Conservation (phyloP, 345 rosid genomes). For the Salix dunnii region DNA sequence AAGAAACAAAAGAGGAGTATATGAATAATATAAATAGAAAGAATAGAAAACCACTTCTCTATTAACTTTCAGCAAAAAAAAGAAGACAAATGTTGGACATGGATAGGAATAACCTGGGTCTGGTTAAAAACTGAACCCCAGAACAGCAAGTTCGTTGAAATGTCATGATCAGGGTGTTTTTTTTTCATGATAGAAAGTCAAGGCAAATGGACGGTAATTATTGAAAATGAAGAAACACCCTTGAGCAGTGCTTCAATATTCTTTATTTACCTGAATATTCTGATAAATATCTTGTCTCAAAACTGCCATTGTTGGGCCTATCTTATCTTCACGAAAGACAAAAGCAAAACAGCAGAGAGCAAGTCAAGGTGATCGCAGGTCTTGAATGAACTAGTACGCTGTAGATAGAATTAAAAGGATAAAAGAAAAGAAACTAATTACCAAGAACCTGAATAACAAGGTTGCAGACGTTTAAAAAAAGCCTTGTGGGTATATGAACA, state of each 20-base stretch:
- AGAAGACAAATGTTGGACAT: background rate
- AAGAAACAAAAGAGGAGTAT: background rate
- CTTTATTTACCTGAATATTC: conserved; percentile 62
- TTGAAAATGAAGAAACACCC: background rate
- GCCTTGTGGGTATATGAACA: conserved; percentile 55
- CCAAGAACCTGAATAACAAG: conserved; percentile 88
- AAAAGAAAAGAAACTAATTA: conserved; percentile 18
- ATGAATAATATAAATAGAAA: background rate
- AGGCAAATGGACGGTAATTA: background rate
- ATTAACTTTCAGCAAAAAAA: background rate
- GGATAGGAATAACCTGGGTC: conserved; percentile 15
- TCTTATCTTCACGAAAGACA: conserved; percentile 66
- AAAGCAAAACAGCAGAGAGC: background rate
- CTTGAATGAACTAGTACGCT: background rate
- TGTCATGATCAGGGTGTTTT: conserved; percentile 19
- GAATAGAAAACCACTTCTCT: background rate
- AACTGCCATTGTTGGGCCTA: conserved; percentile 96
- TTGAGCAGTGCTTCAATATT: background rate
- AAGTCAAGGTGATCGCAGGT: background rate
- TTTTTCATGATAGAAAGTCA: conserved; percentile 18
- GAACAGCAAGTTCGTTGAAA: background rate
- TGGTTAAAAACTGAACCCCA: conserved; percentile 4
- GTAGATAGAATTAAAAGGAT: background rate
- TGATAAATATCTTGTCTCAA: conserved; percentile 81
- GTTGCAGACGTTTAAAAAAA: conserved; percentile 60